Evolutionary conservation across 768 basidiomycete genomes (phyloP).

Genomic region (Tephrocybe sp.): DNA sequence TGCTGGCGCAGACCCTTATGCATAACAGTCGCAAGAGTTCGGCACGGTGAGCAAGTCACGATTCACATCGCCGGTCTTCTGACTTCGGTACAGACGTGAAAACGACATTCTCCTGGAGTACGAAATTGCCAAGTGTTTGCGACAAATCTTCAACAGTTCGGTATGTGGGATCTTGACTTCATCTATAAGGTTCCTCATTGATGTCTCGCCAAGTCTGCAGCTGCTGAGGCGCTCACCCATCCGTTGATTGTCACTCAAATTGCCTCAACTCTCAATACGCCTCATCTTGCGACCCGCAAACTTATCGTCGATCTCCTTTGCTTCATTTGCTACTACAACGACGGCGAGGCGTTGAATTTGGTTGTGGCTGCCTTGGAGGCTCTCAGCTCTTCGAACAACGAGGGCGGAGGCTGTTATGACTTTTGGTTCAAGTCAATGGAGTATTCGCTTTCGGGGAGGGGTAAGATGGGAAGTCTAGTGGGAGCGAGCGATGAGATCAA

Average conservation of each 20-base stretch:
- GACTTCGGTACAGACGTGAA: constrained; percentile 47
- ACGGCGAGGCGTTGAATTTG: constrained; percentile 56
- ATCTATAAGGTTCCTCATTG: constrained; percentile 3
- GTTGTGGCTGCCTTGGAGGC: constrained; percentile 77
- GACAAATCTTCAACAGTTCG: constrained; percentile 71
- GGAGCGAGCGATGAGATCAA: constrained; percentile 92
- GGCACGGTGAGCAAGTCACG: constrained; percentile 57
- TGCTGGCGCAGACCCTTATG: constrained; percentile 75
- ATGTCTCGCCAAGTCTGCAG: constrained; percentile 49
- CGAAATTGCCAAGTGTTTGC: constrained; percentile 87
- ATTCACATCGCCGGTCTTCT: too few relatives aligned
- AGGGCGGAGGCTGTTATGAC: constrained; percentile 64
- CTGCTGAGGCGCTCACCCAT: constrained; percentile 73
- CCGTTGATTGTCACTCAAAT: constrained; percentile 76
- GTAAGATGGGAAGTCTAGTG: constrained; percentile 93
- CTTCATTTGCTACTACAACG: constrained; percentile 69
- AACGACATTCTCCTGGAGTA: constrained; percentile 75
- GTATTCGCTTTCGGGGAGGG: constrained; percentile 73
- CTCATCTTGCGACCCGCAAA: constrained; percentile 77
- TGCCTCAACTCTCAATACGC: constrained; percentile 78
- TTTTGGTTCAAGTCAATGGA: constrained; percentile 91
- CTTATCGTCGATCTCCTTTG: constrained; percentile 76
- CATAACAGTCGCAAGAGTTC: constrained; percentile 72
- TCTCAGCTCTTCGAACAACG: constrained; percentile 68
- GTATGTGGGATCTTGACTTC: constrained; percentile 29